phyloP scores from a whole-genome alignment of 2,329 filamentous ascomycete genomes.

The Alternaria sp. region DNA sequence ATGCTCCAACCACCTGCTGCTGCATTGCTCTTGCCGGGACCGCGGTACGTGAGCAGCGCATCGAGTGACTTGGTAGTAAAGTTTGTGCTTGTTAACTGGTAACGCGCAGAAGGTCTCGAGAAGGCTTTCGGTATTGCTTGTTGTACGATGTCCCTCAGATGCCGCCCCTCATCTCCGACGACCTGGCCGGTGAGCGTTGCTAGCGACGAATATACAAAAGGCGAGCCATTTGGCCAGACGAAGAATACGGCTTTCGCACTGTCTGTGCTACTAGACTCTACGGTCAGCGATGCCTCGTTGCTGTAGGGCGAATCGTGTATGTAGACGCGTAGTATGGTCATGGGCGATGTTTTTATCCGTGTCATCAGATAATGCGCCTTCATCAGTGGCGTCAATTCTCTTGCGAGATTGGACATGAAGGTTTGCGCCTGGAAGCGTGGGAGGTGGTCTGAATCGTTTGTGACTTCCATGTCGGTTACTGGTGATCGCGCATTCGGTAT shows the following conservation, averaged over 20 bases:
- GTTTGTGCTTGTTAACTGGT: conserved; percentile 70
- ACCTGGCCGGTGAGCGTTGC: conserved; percentile 48
- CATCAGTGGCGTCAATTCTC: conserved; percentile 75
- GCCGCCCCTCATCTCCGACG: conserved; percentile 52
- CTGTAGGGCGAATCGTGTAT: conserved; percentile 83
- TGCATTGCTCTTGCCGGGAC: conserved; percentile 71
- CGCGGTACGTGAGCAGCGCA: conserved; percentile 72
- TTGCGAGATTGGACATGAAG: conserved; percentile 78
- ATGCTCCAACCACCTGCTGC: conserved; percentile 81
- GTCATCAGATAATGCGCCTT: conserved; percentile 85
- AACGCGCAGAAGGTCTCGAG: conserved; percentile 75
- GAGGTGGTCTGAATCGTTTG: conserved; percentile 49
- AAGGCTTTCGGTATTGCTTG: conserved; percentile 84
- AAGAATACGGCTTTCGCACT: conserved; percentile 76
- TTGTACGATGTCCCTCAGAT: conserved; percentile 73
- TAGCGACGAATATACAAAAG: conserved; percentile 72
- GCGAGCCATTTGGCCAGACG: conserved; percentile 81
- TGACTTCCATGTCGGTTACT: conserved; percentile 46
- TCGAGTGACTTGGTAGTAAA: conserved; percentile 74
- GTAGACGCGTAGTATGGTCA: conserved; percentile 79
- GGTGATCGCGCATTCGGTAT: conserved; percentile 37
- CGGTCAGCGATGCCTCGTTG: conserved; percentile 49
- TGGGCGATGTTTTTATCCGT: conserved; percentile 70
- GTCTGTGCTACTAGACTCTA: conserved; percentile 55
- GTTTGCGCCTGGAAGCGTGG: conserved; percentile 82